phyloP scores from a whole-genome alignment of 805 yeast species.

The Monosporozyma siamensis region DNA sequence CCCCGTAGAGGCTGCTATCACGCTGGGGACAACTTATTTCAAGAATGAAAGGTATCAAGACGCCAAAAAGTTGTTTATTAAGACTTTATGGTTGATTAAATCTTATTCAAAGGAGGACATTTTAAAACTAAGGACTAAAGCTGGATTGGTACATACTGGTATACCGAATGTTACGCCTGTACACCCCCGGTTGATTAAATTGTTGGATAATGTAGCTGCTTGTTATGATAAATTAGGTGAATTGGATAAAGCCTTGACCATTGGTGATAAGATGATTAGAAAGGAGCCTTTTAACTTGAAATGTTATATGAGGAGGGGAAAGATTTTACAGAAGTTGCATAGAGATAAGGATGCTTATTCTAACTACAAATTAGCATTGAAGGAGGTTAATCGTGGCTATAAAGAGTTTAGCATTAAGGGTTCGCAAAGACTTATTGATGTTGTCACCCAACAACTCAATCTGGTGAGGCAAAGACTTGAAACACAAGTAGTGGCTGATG shows the following conservation, averaged over 20 bases:
- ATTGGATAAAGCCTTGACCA: constrained; percentile 15
- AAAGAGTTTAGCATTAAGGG: constrained; percentile 8
- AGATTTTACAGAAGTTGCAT: constrained; percentile 15
- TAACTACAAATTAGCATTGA: constrained; percentile 13
- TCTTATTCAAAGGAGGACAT: constrained; percentile 17
- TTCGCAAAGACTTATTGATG: constrained; percentile 10
- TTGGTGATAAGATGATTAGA: constrained; percentile 15
- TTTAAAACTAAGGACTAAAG: constrained; percentile 8
- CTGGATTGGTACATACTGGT: constrained; percentile 4
- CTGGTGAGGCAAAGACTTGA: constrained; percentile 8
- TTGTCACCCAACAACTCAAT: constrained; percentile 13
- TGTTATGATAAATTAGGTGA: constrained; percentile 24
- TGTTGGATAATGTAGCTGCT: constrained; percentile 23
- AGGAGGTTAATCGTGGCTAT: constrained; percentile 8
- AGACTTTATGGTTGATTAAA: constrained; percentile 19
- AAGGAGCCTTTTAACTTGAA: constrained; percentile 22
- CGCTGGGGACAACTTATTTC: constrained; percentile 22
- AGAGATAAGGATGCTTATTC: constrained; percentile 17
- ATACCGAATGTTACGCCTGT: not conserved
- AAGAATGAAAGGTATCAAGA: constrained; percentile 17
- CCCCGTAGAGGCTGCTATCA: constrained; percentile 20
- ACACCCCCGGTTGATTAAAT: constrained; percentile 22
- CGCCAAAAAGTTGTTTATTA: constrained; percentile 23
- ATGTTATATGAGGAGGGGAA: constrained; percentile 24
- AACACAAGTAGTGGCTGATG: too few relatives aligned